Evolutionary conservation across 495 filamentous ascomycete species (phyloP), one percentile per base, ranked within the genome.

Genomic region (Penicillium fimorum): DNA sequence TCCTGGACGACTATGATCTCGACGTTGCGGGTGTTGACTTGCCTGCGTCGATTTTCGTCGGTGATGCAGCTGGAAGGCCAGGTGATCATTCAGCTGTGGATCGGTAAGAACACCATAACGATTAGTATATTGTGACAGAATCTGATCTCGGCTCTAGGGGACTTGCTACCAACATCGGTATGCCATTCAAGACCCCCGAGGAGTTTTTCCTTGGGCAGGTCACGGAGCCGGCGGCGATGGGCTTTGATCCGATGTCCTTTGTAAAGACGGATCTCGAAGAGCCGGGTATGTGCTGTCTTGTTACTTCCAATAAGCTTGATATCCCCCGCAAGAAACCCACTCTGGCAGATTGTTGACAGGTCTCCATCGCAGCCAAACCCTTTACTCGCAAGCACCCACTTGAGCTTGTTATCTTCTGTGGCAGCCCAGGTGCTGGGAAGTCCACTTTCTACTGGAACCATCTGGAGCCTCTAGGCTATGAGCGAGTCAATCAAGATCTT

Each of bases 351-450:
- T 37, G 18, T 37, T 49, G 18, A 49, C 47, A 9, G 6, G 5
- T 13, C 25, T 52, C 22, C 24, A 17, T 42, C 12, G 32, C 18
- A 32, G 48, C 48, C 33, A 50, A 55, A 15, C 54, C 73, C 1
- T 89, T 92, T 59, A 72, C 80, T 42, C 89, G 84, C 73, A 79
- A 71, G 41, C 84, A 87, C 58, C 62, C 81, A 11, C 64, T 86
- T 52, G 92, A 97, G 50, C 76, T 97, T 15, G 80, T 97, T 11
- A 71, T 97, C 5, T 89, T 96, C 67, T 91, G 89, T 54, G 94
- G 94, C 8, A 89, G 88, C 40, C 94, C 94, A 0, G 91, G 89
- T 1, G 84, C 90, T 1, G 94, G 95, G 25, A 97, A 97, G 67
- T 93, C 88, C 22, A 91, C 90, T 0, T 97, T 96, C 59, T 96